Base-by-base conservation (phyloP, 2,329 filamentous ascomycete species). In the Cladosporium sp. region DNA sequence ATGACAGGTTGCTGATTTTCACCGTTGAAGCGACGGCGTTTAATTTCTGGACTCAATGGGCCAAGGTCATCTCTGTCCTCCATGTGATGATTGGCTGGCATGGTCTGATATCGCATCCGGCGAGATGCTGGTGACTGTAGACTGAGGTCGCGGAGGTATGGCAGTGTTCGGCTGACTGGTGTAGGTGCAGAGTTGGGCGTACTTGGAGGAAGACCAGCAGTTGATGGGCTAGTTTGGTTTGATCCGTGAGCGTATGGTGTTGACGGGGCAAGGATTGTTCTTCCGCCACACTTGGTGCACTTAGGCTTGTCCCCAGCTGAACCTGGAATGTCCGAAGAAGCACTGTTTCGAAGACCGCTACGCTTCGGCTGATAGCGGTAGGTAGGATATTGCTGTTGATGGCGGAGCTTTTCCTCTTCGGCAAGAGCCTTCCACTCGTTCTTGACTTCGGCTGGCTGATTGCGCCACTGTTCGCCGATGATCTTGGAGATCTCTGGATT, bases 401-500 rank as follows among this genome's bases (percentile, higher is more conserved):
- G 94, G 17, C 89, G 87, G 60, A 85, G 79, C 78, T 97, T 97
- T 73, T 97, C 94, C 75, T 96, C 84, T 84, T 95, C 91, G 60
- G 94, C 94, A 57, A 96, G 82, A 60, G 82, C 81, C 73, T 94
- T 96, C 94, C 94, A 99, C 71, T 87, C 83, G 62, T 86, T 83
- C 75, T 96, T 96, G 58, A 86, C 81, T 54, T 89, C 84, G 22
- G 87, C 81, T 3, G 85, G 76, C 68, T 95, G 86, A 57, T 85
- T 82, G 68, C 88, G 86, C 94, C 94, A 99, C 82, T 92, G 88
- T 71, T 91, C 85, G 53, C 93, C 93, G 65, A 97, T 96, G 66
- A 97, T 95, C 75, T 97, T 97, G 63, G 93, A 97, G 66, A 97
- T 96, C 53, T 97, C 91, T 3, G 93, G 93, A 74, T 97, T 97